These are phyloP conservation scores for Artemisia tridentata DNA, from an alignment of 129 eudicot genomes.

Conservation along the genomic window DNA sequence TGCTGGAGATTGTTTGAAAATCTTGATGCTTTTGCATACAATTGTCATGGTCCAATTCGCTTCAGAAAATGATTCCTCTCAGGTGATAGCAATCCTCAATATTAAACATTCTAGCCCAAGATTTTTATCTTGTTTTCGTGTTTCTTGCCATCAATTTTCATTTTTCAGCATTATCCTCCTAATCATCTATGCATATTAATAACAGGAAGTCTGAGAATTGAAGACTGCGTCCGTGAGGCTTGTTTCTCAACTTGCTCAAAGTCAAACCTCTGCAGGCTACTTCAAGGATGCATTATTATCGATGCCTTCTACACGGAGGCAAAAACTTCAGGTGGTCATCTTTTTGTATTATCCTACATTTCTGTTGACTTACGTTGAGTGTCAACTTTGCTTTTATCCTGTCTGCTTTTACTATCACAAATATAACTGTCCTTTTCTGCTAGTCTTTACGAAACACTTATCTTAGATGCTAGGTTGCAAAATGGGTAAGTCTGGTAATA, in stretches of 20 bases:
- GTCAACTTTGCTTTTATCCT: background rate
- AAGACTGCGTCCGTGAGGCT: constrained; percentile 56
- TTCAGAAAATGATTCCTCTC: constrained; percentile 53
- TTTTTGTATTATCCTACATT: constrained; percentile 1
- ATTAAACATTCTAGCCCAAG: background rate
- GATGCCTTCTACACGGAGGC: constrained; percentile 67
- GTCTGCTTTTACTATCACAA: background rate
- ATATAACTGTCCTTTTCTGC: no score
- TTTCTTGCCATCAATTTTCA: constrained; percentile 3
- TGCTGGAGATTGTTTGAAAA: no score
- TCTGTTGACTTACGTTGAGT: background rate
- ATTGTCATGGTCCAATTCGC: constrained; percentile 63
- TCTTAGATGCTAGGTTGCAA: no score
- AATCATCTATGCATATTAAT: constrained; percentile 12
- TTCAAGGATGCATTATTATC: constrained; percentile 79
- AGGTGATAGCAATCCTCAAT: constrained; percentile 36
- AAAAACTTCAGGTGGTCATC: constrained; percentile 76
- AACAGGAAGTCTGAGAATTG: constrained; percentile 70
- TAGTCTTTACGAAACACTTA: no score
- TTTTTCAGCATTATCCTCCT: background rate
- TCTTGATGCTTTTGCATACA: no score
- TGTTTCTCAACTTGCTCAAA: constrained; percentile 90
- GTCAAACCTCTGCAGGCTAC: constrained; percentile 57
- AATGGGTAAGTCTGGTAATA: no score
- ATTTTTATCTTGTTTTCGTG: background rate